A percentile compares a stretch with the other conserved stretches of the same genome.
phyloP scores from a whole-genome alignment of 1,139 yeast genomes.

The Debaryomyces sp. region DNA sequence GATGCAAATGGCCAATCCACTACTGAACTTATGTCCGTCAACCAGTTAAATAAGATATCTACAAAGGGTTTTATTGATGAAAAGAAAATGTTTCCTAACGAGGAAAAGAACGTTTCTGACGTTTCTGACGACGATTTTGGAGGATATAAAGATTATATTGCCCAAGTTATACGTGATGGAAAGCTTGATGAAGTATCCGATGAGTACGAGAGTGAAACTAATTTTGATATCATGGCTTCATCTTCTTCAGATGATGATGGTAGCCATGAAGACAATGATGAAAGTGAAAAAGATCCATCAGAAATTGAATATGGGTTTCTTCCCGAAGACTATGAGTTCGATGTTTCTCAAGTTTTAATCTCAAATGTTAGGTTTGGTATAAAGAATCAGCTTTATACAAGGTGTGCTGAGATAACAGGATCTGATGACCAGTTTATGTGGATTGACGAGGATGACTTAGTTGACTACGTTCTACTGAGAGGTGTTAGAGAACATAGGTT shows the following conservation, averaged over 20 bases:
- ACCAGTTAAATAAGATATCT: conserved; percentile 15
- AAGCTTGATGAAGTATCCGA: conserved; percentile 19
- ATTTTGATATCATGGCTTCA: conserved; percentile 28
- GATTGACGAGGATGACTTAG: conserved; percentile 56
- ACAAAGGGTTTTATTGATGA: conserved; percentile 29
- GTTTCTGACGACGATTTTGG: conserved; percentile 23
- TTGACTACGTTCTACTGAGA: conserved; percentile 49
- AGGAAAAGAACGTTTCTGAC: conserved; percentile 12
- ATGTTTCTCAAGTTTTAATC: conserved; percentile 52
- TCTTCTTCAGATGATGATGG: conserved; percentile 15
- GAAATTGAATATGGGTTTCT: conserved; percentile 65
- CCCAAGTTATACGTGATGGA: conserved; percentile 25
- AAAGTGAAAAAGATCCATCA: conserved; percentile 9
- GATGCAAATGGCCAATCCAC: conserved; percentile 23
- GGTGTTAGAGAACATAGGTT: conserved; percentile 63
- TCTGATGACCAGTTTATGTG: conserved; percentile 50
- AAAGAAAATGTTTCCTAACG: conserved; percentile 14
- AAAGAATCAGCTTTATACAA: conserved; percentile 51
- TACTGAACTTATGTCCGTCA: conserved; percentile 24
- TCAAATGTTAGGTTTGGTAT: conserved; percentile 59
- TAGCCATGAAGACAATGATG: conserved; percentile 15
- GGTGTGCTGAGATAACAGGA: conserved; percentile 53
- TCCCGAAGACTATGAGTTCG: conserved; percentile 66
- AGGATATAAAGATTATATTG: conserved; percentile 32
- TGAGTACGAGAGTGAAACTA: conserved; percentile 30